These are phyloP conservation scores for Myriosclerotinia duriaeana DNA, from an alignment of 2,329 filamentous ascomycete genomes.

Conservation along the genomic window DNA sequence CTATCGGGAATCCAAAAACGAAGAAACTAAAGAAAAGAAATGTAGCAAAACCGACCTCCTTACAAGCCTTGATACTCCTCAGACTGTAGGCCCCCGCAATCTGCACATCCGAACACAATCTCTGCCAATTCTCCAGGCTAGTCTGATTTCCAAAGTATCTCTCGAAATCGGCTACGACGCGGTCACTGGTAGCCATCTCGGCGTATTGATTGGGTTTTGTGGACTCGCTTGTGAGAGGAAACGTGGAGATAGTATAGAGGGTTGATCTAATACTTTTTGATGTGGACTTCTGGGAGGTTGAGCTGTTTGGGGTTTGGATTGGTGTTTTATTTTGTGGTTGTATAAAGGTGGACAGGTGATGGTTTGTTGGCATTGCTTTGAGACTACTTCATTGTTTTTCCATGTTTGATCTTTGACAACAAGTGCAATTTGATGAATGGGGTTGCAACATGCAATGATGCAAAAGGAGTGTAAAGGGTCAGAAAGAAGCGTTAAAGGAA, in stretches of 20 bases:
- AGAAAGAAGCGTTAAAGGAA: background rate
- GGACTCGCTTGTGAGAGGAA: too few relatives aligned
- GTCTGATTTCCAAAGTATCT: conserved; percentile 1
- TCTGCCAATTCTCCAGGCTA: conserved; percentile 12
- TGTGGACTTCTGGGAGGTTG: too few relatives aligned
- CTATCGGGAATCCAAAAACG: background rate
- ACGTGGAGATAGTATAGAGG: too few relatives aligned
- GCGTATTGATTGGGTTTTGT: background rate
- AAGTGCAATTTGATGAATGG: background rate
- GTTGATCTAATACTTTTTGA: too few relatives aligned
- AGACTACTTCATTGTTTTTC: too few relatives aligned
- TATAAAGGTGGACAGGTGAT: background rate
- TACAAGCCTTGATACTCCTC: background rate
- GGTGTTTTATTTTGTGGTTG: background rate
- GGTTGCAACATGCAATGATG: background rate
- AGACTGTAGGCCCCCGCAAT: background rate
- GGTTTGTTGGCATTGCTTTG: too few relatives aligned
- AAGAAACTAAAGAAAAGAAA: background rate
- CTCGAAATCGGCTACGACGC: background rate
- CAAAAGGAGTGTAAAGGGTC: background rate
- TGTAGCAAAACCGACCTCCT: background rate
- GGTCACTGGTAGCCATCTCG: background rate
- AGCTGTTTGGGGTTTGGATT: too few relatives aligned
- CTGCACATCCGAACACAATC: conserved; percentile 9
- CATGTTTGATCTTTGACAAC: background rate